These are phyloP conservation scores for Gossypium gossypioides DNA, from an alignment of 441 rosid genomes.

Conservation along the genomic window DNA sequence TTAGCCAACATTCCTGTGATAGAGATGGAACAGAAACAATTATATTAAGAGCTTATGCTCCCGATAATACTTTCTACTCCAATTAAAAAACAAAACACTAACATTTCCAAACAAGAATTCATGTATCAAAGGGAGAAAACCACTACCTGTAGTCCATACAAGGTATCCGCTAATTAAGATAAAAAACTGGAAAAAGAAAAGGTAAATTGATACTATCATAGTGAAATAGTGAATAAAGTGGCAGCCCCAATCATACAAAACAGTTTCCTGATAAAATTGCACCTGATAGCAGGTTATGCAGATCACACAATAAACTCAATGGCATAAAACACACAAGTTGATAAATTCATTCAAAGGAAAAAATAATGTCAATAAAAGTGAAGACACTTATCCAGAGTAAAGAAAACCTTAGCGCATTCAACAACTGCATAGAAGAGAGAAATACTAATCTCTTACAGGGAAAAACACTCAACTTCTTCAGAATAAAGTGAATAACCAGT, in stretches of 20 bases:
- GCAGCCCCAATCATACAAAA: not conserved
- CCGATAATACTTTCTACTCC: not conserved
- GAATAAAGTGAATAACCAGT: not conserved
- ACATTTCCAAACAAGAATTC: not conserved
- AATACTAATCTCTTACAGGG: not conserved
- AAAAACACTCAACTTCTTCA: not conserved
- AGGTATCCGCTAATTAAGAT: not conserved
- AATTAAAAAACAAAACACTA: not conserved
- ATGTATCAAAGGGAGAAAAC: not conserved
- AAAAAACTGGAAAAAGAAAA: not conserved
- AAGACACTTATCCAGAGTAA: not conserved
- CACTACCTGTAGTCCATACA: not conserved
- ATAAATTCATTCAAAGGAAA: constrained; percentile 2
- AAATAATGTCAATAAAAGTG: not conserved
- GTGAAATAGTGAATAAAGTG: not conserved
- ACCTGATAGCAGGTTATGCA: not conserved
- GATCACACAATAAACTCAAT: not conserved
- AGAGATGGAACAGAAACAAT: not conserved
- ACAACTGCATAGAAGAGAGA: not conserved
- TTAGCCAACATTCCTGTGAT: not conserved
- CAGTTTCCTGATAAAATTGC: not conserved
- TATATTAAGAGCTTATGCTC: not conserved
- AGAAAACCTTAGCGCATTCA: not conserved
- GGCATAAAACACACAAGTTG: not conserved
- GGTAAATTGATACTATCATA: not conserved